A percentile compares a stretch with the other conserved stretches of the same genome.
These are phyloP conservation scores for Haplosporangium gracile DNA, from an alignment of 192 early-diverging fungal species.

Conservation along the genomic window DNA sequence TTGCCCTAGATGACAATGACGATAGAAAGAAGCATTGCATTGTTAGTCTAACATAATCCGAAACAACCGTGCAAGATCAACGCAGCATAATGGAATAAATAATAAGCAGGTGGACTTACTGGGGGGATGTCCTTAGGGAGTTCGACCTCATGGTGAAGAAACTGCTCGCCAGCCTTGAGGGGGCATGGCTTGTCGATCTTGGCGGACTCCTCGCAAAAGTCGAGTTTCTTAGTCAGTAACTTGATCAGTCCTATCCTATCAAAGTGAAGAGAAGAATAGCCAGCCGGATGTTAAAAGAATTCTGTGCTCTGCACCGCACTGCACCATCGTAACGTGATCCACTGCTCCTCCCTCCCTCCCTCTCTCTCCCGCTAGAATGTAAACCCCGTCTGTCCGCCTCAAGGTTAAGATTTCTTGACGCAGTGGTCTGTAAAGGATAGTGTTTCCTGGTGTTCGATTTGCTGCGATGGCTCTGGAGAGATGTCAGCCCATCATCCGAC, in stretches of 20 bases:
- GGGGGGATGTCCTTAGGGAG: conserved; percentile 71
- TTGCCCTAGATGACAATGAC: conserved; percentile 59
- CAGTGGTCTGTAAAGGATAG: not conserved
- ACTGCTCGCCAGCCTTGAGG: conserved; percentile 56
- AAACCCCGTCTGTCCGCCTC: not conserved
- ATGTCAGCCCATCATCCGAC: not conserved
- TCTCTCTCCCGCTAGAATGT: not conserved
- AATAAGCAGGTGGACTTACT: conserved; percentile 28
- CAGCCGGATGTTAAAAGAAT: not conserved
- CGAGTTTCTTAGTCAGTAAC: conserved; percentile 59
- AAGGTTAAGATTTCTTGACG: not conserved
- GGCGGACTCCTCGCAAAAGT: conserved; percentile 64
- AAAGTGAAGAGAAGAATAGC: not conserved
- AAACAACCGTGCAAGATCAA: not conserved
- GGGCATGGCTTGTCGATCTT: conserved; percentile 67
- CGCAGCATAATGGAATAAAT: not conserved
- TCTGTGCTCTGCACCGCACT: not conserved
- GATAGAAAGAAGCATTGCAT: not conserved
- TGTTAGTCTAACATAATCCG: not conserved
- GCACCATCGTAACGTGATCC: not conserved
- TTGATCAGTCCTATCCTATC: conserved; percentile 59
- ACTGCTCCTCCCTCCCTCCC: not conserved
- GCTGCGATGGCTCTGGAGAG: not conserved
- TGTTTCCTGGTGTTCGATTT: not conserved
- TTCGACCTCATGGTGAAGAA: conserved; percentile 55